Evolutionary conservation across 2,329 filamentous ascomycete species (phyloP).

Genomic region (Hypoxylon sp.): DNA sequence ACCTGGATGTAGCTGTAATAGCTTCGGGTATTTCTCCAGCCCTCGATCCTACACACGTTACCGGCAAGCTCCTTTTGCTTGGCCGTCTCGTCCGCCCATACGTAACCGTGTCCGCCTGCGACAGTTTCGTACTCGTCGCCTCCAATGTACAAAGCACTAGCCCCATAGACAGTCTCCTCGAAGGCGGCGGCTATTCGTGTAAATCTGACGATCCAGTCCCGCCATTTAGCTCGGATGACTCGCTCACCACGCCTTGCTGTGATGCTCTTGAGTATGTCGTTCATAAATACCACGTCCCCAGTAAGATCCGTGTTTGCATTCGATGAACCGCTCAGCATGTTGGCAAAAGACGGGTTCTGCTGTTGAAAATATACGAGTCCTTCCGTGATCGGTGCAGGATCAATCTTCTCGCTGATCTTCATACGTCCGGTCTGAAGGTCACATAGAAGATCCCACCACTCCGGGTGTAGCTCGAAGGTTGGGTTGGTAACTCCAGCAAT

Average conservation of each 20-base stretch:
- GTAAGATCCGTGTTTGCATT: slow-evolving; percentile 73
- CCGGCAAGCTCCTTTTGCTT: slow-evolving; percentile 90
- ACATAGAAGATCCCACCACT: slow-evolving; percentile 98
- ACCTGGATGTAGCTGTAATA: slow-evolving; percentile 97
- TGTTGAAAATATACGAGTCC: slow-evolving; percentile 90
- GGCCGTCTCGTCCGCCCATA: slow-evolving; percentile 87
- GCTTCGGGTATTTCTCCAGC: slow-evolving; percentile 94
- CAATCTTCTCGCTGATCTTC: slow-evolving; percentile 93
- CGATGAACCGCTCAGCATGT: slow-evolving; percentile 60
- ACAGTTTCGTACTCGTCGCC: slow-evolving; percentile 77
- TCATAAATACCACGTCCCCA: slow-evolving; percentile 91
- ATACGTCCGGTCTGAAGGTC: slow-evolving; percentile 92
- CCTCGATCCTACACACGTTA: slow-evolving; percentile 93
- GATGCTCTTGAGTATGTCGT: slow-evolving; percentile 86
- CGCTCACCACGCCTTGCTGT: slow-evolving; percentile 88
- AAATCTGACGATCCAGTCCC: slow-evolving; percentile 94
- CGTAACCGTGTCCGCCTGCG: slow-evolving; percentile 87
- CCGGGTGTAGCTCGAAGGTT: slow-evolving; percentile 91
- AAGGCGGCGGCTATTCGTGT: slow-evolving; percentile 93
- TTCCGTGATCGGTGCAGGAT: slow-evolving; percentile 84
- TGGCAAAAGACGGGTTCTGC: slow-evolving; percentile 73
- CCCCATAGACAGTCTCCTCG: slow-evolving; percentile 95
- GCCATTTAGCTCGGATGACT: slow-evolving; percentile 91
- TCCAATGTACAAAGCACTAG: slow-evolving; percentile 88
- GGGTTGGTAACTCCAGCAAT: slow-evolving; percentile 98